Base-by-base conservation (phyloP, 78 protist genomes). In the Planoprotostelium fungivorum region DNA sequence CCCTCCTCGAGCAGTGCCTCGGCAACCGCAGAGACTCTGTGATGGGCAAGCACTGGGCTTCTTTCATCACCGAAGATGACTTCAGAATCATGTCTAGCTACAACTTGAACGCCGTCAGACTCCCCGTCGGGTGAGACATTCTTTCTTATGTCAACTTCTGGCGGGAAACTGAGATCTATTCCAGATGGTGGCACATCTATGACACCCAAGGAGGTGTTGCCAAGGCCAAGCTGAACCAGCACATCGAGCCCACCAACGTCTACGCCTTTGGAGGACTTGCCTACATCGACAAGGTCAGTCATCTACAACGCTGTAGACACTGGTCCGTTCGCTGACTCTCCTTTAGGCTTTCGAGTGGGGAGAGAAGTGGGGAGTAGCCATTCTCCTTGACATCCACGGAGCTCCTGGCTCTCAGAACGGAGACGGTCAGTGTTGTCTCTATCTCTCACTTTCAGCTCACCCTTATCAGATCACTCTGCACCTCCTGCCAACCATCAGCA, bases 101-200 rank as follows among this genome's bases (percentile, higher is more conserved):
- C 73, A 51, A 51, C 16, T 16, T 51, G 73, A 51, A 51, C 16
- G 73, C 73, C 16, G 16, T 51, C 31, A 51, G 73, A 51, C 16
- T 51, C 31, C 73, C 73, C 73, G 73, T 51, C 73, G 73, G 73
- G n/a, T n/a, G n/a, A n/a, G n/a, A n/a, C n/a, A n/a, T n/a, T n/a
- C n/a, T n/a, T n/a, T n/a, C n/a, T n/a, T n/a, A n/a, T n/a, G n/a
- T n/a, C n/a, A n/a, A n/a, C n/a, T n/a, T n/a, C n/a, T n/a, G n/a
- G n/a, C n/a, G n/a, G n/a, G n/a, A n/a, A n/a, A n/a, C n/a, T n/a
- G n/a, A n/a, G n/a, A n/a, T n/a, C n/a, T n/a, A n/a, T n/a, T n/a
- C n/a, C n/a, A n/a, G n/a, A 5, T 51, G 73, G 73, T 51, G 73
- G 73, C 31, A 51, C 31, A 51, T 51, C 73, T 51, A 51, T 16